Percentiles rank a stretch among this genome's conserved stretches.
phyloP scores from a whole-genome alignment of 2,329 filamentous ascomycete genomes.

The Cladophialophora immunda region DNA sequence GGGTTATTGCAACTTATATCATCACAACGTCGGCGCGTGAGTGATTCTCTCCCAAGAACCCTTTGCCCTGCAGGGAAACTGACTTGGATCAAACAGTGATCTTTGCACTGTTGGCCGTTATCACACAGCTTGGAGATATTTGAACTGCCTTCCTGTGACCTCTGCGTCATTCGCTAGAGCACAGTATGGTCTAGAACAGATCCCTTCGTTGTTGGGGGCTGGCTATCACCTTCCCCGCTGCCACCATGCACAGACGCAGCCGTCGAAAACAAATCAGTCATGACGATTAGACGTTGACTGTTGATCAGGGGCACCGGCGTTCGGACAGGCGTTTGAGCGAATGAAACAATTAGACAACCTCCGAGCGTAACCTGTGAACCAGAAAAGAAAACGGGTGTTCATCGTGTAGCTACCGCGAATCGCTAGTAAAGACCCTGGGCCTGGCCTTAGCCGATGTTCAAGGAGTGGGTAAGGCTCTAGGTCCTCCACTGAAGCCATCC shows the following conservation, averaged over 20 bases:
- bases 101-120: slow-evolving; percentile 28
- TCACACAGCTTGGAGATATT: slow-evolving; percentile 29
- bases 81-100: slow-evolving; percentile 17
- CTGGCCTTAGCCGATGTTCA: background rate
- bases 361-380: background rate
- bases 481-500: slow-evolving; percentile 1
- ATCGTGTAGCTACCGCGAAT: background rate
- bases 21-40: slow-evolving; percentile 28
- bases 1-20: slow-evolving; percentile 29
- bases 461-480: background rate
- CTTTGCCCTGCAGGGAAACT: background rate
- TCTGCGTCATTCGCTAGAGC: background rate
- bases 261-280: background rate
- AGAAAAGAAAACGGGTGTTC: background rate
- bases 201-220: too few relatives aligned
- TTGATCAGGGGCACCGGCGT: background rate
- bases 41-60: background rate
- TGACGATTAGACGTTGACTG: background rate
- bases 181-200: background rate
- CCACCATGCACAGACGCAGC: background rate
- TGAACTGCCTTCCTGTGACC: slow-evolving; percentile 9
- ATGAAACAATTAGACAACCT: background rate
- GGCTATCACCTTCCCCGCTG: too few relatives aligned
- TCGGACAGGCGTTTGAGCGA: background rate
- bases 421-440: background rate